Evolutionary conservation across 2,329 filamentous ascomycete genomes (phyloP), one percentile per base, ranked within the genome.

Genomic region (Didymella pomorum): DNA sequence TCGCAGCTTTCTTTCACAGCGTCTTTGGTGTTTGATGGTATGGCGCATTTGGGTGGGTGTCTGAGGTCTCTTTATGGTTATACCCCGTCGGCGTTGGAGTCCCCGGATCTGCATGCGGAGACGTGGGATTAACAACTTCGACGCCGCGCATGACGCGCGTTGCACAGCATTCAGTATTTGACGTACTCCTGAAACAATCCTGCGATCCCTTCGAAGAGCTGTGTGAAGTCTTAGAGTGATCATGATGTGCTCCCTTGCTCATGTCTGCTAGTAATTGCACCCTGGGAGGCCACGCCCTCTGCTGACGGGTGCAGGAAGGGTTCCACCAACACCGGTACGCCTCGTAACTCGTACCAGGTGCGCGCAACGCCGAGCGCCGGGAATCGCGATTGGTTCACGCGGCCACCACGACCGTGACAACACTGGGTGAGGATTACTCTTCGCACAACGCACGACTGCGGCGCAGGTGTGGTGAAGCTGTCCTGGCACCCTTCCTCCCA

Each of bases 381-480:
- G 31, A 21, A 26, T 14, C n/a, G 20, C 39, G 35, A 52, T 52
- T 58, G 56, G 56, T 49, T 45, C 18, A 28, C 23, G 20, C 42
- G 50, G 42, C 21, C 37, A 48, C 56, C 12, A 37, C 50, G 46
- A 58, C 50, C 31, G 48, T 42, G 46, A 48, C 56, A 50, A 33
- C 29, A 43, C 45, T 29, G 28, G 56, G 29, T 31, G 44, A 53
- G 39, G 45, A 33, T 44, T 39, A 28, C 50, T 53, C 39, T 41
- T 12, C 29, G 20, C 39, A 52, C 66, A 66, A 61, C 63, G 65
- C 54, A 51, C 61, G 46, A 62, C 60, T 64, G 57, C 58, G 59
- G 61, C 58, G 50, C 53, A 55, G 58, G 58, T 60, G 67, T 63
- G 65, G 65, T 68, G 64, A 62, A 61, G 56, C 31, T 62, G 60